phyloP scores from a whole-genome alignment of 2,329 filamentous ascomycete genomes.

The Exophiala sp. region DNA sequence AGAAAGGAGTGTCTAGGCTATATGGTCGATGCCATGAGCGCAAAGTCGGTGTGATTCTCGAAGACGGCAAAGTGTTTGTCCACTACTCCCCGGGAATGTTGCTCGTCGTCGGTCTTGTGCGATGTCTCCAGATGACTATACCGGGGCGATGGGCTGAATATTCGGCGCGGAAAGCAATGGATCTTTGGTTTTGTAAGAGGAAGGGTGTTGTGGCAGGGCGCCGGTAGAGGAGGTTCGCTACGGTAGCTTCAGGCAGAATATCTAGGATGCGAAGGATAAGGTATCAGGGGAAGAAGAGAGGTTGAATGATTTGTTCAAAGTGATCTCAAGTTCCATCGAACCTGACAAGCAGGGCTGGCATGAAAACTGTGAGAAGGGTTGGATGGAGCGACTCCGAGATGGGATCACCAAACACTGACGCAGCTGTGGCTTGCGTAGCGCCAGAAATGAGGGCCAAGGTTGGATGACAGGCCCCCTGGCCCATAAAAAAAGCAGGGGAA shows the following conservation, averaged over 20 bases:
- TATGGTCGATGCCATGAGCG: constrained; percentile 11
- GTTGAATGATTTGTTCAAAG: too few species aligned
- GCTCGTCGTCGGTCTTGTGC: neutral
- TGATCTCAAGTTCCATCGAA: too few species aligned
- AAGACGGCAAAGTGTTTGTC: neutral
- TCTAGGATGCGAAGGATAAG: too few species aligned
- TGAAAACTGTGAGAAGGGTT: neutral
- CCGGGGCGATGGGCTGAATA: too few species aligned
- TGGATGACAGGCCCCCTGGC: constrained; percentile 13
- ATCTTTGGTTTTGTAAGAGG: too few species aligned
- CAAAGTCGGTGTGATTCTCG: neutral
- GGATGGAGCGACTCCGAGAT: neutral
- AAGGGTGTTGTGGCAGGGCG: too few species aligned
- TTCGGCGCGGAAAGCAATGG: too few species aligned
- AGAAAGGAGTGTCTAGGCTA: constrained; percentile 3
- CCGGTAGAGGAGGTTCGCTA: too few species aligned
- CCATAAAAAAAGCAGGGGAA: constrained; percentile 7
- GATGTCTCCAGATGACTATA: too few species aligned
- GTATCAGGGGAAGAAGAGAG: too few species aligned
- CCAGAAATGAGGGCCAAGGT: constrained; percentile 9
- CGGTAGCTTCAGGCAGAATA: too few species aligned
- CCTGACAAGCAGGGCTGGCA: too few species aligned
- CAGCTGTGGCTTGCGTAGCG: constrained; percentile 24
- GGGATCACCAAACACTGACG: constrained; percentile 20
- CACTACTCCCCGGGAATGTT: neutral